Base-by-base conservation (phyloP, 768 basidiomycete genomes). In the Termitomyces sp. region DNA sequence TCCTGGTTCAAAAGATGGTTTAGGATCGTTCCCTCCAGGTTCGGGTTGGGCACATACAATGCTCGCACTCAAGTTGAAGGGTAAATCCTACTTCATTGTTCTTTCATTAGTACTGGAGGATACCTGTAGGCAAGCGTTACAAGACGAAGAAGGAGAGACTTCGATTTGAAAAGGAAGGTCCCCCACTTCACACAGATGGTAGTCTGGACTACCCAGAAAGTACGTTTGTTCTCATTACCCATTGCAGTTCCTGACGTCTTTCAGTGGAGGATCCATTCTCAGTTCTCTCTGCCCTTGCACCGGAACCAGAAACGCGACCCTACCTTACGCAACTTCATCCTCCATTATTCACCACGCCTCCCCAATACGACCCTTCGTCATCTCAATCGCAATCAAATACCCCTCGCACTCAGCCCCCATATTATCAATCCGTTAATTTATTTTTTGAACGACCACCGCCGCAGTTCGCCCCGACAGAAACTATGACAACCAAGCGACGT, bases 241-340 rank as follows among this genome's bases (percentile, higher is more conserved):
- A 13, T 20, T 3, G 13, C n/a, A 41, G 43, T 40, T 8, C 49
- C 52, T 64, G 40, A 55, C 35, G 36, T 60, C 46, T 58, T 32
- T 63, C 38, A 91, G 88, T 91, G 81, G 89, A 92, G 69, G 88
- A 91, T 61, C 88, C 89, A 0, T 91, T 91, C 69, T 80, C 86
- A 10, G 71, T 88, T 0, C 77, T 92, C 2, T 86, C 82, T 18
- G 74, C 75, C 38, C 77, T 91, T 50, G 83, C 82, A 12, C 86
- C 86, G 10, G 86, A 89, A 10, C 75, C 78, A 0, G 77, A 66
- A 5, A 70, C 77, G n/a, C 77, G 80, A 28, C 88, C 88, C 3
- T 77, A 75, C 38, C 72, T 91, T 14, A 74, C 77, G 3, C 82
- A 88, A 9, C 72, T 91, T 13, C 84, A 82, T 65, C 80, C 83